Evolutionary conservation across 345 rosid genomes (phyloP).

Genomic region (Euphorbia tirucalli): DNA sequence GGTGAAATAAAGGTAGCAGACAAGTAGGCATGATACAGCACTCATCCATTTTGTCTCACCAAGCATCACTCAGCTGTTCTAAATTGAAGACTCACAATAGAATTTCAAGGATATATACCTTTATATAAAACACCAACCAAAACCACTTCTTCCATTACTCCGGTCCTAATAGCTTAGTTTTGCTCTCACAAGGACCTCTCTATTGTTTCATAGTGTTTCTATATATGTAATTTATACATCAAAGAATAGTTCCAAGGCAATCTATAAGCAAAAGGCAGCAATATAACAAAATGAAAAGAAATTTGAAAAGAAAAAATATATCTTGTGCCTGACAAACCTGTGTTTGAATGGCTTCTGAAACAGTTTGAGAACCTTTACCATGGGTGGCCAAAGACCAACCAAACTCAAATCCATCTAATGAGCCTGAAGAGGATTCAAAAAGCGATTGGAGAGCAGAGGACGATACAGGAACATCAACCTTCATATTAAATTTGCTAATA

Average conservation of each 20-base stretch:
- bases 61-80: too few relatives aligned
- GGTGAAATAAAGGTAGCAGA: too few relatives aligned
- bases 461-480: constrained; percentile 84
- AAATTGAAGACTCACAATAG: too few relatives aligned
- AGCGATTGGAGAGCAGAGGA: constrained; percentile 71
- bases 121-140: too few relatives aligned
- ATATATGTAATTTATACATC: background rate
- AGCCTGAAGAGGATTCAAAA: constrained; percentile 65
- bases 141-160: too few relatives aligned
- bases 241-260: too few relatives aligned
- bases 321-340: constrained; percentile 28
- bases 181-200: background rate
- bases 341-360: constrained; percentile 29
- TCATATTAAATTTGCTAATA: constrained; percentile 30
- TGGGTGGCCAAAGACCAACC: constrained; percentile 88
- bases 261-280: background rate
- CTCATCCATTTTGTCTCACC: too few relatives aligned
- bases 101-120: too few relatives aligned
- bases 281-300: background rate
- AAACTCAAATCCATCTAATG: constrained; percentile 75
- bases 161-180: background rate
- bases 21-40: too few relatives aligned
- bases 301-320: background rate
- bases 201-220: background rate
- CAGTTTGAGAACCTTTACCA: constrained; percentile 39